phyloP scores from a whole-genome alignment of 208 protist genomes.

The Trypanosoma conorhini region DNA sequence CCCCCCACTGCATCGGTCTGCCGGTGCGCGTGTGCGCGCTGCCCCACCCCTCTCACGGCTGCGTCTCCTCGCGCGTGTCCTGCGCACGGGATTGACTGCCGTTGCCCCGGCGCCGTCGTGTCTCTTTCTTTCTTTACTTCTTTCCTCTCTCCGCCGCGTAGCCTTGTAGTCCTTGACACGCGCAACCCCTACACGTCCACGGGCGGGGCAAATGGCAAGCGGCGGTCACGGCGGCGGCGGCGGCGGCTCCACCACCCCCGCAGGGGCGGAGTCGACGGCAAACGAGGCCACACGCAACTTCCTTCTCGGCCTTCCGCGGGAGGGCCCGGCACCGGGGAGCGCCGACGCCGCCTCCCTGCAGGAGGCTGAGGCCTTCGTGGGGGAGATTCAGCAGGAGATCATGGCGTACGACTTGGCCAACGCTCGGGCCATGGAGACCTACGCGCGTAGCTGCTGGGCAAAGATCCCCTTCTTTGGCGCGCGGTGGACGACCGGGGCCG shows the following conservation, averaged over 20 bases:
- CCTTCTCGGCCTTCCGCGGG: slow-evolving; percentile 65
- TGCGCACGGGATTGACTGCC: neutral
- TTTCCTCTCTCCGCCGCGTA: slow-evolving; percentile 9
- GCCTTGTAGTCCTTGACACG: neutral
- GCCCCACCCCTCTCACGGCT: too few species aligned
- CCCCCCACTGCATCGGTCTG: too few species aligned
- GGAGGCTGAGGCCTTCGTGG: slow-evolving; percentile 77
- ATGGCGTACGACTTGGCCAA: slow-evolving; percentile 83
- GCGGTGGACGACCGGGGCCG: slow-evolving; percentile 19
- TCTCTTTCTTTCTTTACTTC: slow-evolving; percentile 30
- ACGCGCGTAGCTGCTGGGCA: slow-evolving; percentile 57
- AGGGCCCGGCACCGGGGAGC: slow-evolving; percentile 53
- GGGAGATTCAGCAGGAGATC: slow-evolving; percentile 78
- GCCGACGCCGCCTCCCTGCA: slow-evolving; percentile 65
- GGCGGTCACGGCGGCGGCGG: neutral
- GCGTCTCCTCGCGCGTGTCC: neutral
- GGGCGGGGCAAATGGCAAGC: neutral
- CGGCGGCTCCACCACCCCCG: slow-evolving; percentile 3
- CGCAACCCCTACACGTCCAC: neutral
- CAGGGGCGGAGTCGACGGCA: slow-evolving; percentile 43
- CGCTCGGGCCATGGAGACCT: slow-evolving; percentile 73
- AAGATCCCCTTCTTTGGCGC: slow-evolving; percentile 63
- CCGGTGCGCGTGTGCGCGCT: too few species aligned
- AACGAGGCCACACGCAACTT: slow-evolving; percentile 68
- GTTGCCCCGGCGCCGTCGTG: slow-evolving; percentile 14